Conservation (phyloP, 1,139 yeast genomes). For the Eremothecium gossypii region DNA sequence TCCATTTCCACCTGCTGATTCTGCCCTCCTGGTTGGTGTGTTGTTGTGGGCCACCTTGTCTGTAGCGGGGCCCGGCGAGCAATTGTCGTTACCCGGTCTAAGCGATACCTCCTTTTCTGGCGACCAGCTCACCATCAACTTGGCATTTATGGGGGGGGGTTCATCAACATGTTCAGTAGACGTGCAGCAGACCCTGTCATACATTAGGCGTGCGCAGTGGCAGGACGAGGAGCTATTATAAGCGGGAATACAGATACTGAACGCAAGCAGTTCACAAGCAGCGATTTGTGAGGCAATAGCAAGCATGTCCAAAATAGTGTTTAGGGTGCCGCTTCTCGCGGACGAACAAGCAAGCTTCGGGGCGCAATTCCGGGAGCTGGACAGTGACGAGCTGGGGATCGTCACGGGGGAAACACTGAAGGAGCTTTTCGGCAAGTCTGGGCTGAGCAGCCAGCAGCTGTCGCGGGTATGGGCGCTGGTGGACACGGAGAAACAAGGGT, state of each 20-base stretch:
- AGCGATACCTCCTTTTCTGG: background rate
- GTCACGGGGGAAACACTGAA: constrained; percentile 91
- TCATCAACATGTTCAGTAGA: no score
- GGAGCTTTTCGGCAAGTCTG: constrained; percentile 75
- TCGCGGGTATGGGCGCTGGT: constrained; percentile 95
- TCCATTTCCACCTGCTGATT: background rate
- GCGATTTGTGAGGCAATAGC: background rate
- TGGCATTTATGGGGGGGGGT: no score
- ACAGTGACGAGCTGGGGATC: constrained; percentile 67
- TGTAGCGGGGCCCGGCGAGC: no score
- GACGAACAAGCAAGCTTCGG: constrained; percentile 74
- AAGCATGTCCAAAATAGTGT: constrained; percentile 19
- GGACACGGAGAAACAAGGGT: constrained; percentile 78
- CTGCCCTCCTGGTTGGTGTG: background rate
- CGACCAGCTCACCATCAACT: background rate
- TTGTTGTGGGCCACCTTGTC: no score
- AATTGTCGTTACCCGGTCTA: background rate
- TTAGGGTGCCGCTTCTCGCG: constrained; percentile 45
- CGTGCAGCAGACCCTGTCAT: no score
- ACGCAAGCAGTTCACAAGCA: background rate
- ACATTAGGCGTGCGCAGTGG: no score
- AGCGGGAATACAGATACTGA: constrained; percentile 7
- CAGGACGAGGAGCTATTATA: background rate
- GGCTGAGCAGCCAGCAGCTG: constrained; percentile 64
- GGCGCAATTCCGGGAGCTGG: constrained; percentile 68